A percentile compares a stretch with the other conserved stretches of the same genome.
phyloP scores from a whole-genome alignment of 208 protist species.

The Porcisia hertigi region DNA sequence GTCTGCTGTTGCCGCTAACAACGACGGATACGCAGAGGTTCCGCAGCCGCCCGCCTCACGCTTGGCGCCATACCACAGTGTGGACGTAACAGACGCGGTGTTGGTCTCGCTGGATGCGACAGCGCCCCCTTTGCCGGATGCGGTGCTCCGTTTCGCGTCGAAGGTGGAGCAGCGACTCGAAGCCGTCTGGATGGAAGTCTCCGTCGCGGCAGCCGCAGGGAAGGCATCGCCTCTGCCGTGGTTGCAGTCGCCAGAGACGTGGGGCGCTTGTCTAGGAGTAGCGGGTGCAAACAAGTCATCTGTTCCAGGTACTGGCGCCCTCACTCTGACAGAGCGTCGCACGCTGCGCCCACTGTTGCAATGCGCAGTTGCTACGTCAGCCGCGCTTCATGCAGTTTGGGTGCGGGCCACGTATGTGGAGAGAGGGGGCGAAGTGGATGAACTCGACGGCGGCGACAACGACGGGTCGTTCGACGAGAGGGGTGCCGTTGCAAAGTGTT shows the following conservation, averaged over 20 bases:
- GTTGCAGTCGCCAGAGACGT: constrained; percentile 6
- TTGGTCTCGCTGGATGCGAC: constrained; percentile 8
- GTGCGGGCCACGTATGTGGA: constrained; percentile 6
- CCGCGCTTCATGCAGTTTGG: constrained; percentile 18
- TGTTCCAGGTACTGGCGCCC: neutral
- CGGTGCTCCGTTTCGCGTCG: constrained; percentile 12
- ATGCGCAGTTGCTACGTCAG: constrained; percentile 21
- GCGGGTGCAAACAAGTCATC: neutral
- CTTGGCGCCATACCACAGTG: constrained; percentile 6
- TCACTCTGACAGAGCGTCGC: constrained; percentile 12
- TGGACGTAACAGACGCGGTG: constrained; percentile 30
- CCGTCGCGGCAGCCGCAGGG: neutral
- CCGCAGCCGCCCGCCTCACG: neutral
- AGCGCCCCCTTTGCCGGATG: constrained; percentile 12
- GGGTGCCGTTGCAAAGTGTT: neutral
- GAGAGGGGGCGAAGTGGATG: neutral
- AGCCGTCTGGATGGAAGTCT: neutral
- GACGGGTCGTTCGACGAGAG: neutral
- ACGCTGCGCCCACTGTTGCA: constrained; percentile 23
- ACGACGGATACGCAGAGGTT: neutral
- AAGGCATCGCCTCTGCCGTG: constrained; percentile 3
- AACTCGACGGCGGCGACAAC: neutral
- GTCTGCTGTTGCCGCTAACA: neutral
- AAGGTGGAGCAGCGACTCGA: constrained; percentile 15
- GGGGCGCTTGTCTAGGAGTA: neutral